Conservation (phyloP, 2,329 filamentous ascomycete genomes). For the Rhynchosporium secalis region DNA sequence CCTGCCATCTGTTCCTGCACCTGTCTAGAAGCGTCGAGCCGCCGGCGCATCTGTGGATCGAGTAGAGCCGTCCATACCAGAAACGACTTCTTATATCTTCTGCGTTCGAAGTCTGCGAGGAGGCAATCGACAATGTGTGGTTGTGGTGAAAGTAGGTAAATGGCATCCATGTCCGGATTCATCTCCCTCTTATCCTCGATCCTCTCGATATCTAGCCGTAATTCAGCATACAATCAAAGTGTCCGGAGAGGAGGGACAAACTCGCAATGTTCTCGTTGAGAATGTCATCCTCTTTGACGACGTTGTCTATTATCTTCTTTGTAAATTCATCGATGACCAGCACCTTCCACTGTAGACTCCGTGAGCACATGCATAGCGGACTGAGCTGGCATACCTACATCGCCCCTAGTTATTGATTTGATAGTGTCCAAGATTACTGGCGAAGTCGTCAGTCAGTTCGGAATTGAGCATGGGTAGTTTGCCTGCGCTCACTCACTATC, state of each 20-base stretch:
- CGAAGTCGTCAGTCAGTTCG: constrained; percentile 23
- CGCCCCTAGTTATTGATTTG: constrained; percentile 74
- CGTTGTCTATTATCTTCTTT: constrained; percentile 85
- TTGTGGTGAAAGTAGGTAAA: constrained; percentile 86
- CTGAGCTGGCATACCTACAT: constrained; percentile 56
- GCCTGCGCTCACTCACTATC: constrained; percentile 55
- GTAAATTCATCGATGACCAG: constrained; percentile 84
- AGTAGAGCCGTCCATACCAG: constrained; percentile 84
- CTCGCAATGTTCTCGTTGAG: constrained; percentile 95
- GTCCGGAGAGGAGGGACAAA: constrained; percentile 43
- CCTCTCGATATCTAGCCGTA: constrained; percentile 76
- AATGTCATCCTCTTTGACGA: constrained; percentile 92
- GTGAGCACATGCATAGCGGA: constrained; percentile 22
- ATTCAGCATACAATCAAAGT: constrained; percentile 18
- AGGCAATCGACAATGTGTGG: constrained; percentile 91
- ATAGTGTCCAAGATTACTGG: constrained; percentile 73
- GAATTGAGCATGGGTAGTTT: constrained; percentile 8
- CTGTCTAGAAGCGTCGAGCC: constrained; percentile 69
- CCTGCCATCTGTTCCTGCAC: constrained; percentile 74
- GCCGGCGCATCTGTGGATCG: constrained; percentile 67
- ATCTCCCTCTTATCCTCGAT: constrained; percentile 83
- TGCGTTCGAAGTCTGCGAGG: constrained; percentile 85
- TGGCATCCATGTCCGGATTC: constrained; percentile 89
- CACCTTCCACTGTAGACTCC: constrained; percentile 80
- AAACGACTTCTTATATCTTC: constrained; percentile 75